These are phyloP conservation scores for Ophiosphaerella herpotricha DNA, from an alignment of 2,329 filamentous ascomycete species.

Conservation along the genomic window DNA sequence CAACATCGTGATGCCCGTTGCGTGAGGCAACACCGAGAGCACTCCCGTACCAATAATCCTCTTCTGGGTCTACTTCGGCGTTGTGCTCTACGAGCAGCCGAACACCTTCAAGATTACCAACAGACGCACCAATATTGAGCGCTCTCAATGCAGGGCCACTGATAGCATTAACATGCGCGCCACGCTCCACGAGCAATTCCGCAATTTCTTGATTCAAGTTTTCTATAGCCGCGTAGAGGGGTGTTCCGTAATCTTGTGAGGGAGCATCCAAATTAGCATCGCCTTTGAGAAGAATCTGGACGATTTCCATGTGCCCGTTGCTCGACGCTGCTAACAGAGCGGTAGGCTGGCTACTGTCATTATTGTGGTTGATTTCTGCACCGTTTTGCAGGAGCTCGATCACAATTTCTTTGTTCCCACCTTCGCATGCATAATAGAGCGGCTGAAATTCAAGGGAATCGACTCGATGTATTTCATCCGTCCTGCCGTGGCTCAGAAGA, in stretches of 20 bases:
- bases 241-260: constrained; percentile 13
- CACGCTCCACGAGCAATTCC: constrained; percentile 14
- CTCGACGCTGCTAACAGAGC: constrained; percentile 21
- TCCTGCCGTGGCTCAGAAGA: constrained; percentile 15
- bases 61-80: constrained; percentile 24
- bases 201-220: constrained; percentile 11
- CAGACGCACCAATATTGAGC: constrained; percentile 24
- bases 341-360: constrained; percentile 7
- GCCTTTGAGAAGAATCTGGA: constrained; percentile 19
- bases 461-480: constrained; percentile 14
- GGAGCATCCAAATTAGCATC: constrained; percentile 18
- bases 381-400: constrained; percentile 18
- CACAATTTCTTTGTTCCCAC: constrained; percentile 21
- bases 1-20: constrained; percentile 22
- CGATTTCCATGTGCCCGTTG: constrained; percentile 15
- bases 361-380: constrained; percentile 17
- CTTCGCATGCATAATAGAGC: constrained; percentile 23
- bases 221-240: constrained; percentile 21
- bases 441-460: constrained; percentile 26
- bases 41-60: constrained; percentile 26
- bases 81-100: constrained; percentile 18
- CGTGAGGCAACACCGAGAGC: constrained; percentile 24
- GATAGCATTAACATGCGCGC: constrained; percentile 20
- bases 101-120: constrained; percentile 22
- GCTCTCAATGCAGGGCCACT: constrained; percentile 14